These are phyloP conservation scores for Pseudocercospora fijiensis DNA, from an alignment of 2,329 filamentous ascomycete species.

Conservation along the genomic window DNA sequence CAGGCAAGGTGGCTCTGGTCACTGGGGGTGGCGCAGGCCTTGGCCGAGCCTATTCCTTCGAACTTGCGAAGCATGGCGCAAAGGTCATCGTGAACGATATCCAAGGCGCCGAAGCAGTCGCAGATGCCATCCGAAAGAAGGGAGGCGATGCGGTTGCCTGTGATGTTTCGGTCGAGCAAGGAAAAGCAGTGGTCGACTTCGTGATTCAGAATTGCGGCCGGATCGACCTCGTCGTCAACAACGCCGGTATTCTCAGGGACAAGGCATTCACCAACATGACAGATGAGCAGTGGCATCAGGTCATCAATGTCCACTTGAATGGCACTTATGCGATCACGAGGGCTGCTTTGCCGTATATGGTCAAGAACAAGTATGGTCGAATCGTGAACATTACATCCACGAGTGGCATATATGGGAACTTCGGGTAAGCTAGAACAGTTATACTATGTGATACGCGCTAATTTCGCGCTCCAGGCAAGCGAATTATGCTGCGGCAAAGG, in stretches of 20 bases:
- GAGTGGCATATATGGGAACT: conserved; percentile 96
- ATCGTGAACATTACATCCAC: conserved; percentile 95
- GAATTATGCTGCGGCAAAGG: conserved; percentile 54
- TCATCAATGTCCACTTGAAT: conserved; percentile 84
- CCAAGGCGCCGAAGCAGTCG: conserved; percentile 80
- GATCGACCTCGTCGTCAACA: conserved; percentile 88
- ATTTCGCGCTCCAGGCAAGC: too few species aligned
- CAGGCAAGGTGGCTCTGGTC: conserved; percentile 77
- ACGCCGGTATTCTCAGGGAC: conserved; percentile 92
- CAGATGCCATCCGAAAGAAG: conserved; percentile 82
- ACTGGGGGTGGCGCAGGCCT: conserved; percentile 87
- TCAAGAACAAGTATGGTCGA: conserved; percentile 97
- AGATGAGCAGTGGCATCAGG: conserved; percentile 84
- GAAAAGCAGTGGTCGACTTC: conserved; percentile 82
- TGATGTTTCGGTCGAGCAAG: conserved; percentile 89
- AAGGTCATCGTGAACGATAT: conserved; percentile 91
- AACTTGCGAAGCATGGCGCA: conserved; percentile 78
- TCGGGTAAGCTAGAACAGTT: conserved; percentile 85
- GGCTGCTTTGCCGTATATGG: conserved; percentile 92
- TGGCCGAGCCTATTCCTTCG: conserved; percentile 82
- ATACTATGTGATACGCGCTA: conserved; percentile 92
- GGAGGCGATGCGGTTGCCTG: conserved; percentile 87
- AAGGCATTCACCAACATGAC: conserved; percentile 98
- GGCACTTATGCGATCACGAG: conserved; percentile 95
- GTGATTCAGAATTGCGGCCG: conserved; percentile 91